A percentile compares a stretch with the other conserved stretches of the same genome.
phyloP scores from a whole-genome alignment of 306 rosid species.

The Inga oerstediana region DNA sequence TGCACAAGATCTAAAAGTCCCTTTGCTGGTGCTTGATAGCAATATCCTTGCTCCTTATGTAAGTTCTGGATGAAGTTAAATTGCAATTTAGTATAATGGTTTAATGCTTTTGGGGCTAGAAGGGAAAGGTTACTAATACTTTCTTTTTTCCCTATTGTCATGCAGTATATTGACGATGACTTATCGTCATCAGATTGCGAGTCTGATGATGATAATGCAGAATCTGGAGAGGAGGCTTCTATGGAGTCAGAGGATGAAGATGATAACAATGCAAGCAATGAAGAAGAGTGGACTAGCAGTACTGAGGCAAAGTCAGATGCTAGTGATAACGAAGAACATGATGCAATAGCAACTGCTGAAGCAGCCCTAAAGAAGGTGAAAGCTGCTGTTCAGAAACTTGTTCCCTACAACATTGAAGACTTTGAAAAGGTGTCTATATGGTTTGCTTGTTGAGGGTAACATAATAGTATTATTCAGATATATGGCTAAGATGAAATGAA shows the following conservation, averaged over 20 bases:
- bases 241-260: conserved; percentile 81
- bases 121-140: conserved; percentile 6
- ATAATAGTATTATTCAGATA: not conserved
- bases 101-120: not conserved
- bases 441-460: conserved; percentile 19
- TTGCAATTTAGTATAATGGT: not conserved
- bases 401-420: conserved; percentile 62
- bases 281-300: conserved; percentile 86
- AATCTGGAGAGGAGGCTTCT: conserved; percentile 66
- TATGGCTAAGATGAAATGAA: conserved; percentile 14
- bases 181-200: conserved; percentile 67
- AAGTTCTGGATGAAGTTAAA: conserved; percentile 37
- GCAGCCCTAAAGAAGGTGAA: conserved; percentile 84
- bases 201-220: conserved; percentile 74
- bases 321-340: conserved; percentile 80
- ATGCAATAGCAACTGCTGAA: conserved; percentile 67
- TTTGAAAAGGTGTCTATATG: conserved; percentile 60
- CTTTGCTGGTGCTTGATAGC: conserved; percentile 86
- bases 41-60: conserved; percentile 91
- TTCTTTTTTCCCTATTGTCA: conserved; percentile 30
- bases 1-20: conserved; percentile 83
- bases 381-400: conserved; percentile 80
- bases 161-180: conserved; percentile 90
- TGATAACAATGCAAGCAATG: conserved; percentile 69
- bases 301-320: conserved; percentile 72